Evolutionary conservation across 2,329 filamentous ascomycete genomes (phyloP).

Genomic region (Microcyclospora pomicola): DNA sequence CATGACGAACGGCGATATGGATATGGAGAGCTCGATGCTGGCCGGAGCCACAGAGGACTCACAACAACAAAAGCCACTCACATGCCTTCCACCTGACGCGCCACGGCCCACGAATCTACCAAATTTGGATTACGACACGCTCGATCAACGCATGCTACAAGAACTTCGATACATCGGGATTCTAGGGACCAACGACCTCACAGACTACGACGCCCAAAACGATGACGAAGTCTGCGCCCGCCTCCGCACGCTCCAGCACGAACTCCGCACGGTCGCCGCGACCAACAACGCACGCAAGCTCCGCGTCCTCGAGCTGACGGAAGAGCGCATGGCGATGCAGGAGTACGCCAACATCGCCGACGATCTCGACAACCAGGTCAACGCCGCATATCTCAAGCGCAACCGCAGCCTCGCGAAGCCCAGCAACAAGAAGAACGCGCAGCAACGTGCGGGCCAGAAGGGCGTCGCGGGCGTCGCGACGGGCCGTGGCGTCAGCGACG

Average conservation of each 20-base stretch:
- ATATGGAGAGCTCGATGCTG: conserved; percentile 19
- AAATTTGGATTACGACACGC: conserved; percentile 65
- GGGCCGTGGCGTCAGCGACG: conserved; percentile 69
- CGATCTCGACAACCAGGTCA: conserved; percentile 87
- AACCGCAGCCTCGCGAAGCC: conserved; percentile 77
- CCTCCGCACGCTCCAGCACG: conserved; percentile 68
- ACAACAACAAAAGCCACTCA: conserved; percentile 42
- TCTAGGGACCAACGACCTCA: conserved; percentile 45
- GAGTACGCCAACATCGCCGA: conserved; percentile 96
- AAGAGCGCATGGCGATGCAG: conserved; percentile 88
- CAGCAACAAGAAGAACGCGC: conserved; percentile 57
- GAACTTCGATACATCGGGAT: conserved; percentile 87
- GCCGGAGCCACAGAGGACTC: conserved; percentile 21
- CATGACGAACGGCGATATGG: conserved; percentile 29
- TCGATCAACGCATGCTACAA: conserved; percentile 82
- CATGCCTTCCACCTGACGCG: conserved; percentile 48
- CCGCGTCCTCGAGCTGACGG: conserved; percentile 70
- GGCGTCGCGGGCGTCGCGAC: conserved; percentile 54
- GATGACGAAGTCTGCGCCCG: conserved; percentile 92
- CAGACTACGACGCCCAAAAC: conserved; percentile 77
- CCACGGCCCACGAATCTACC: conserved; percentile 14
- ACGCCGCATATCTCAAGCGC: conserved; percentile 88
- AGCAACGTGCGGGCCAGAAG: conserved; percentile 43
- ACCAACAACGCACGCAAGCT: conserved; percentile 85
- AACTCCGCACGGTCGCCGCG: conserved; percentile 70